Evolutionary conservation across 129 eudicot genomes (phyloP).

Genomic region (Lonicera japonica): DNA sequence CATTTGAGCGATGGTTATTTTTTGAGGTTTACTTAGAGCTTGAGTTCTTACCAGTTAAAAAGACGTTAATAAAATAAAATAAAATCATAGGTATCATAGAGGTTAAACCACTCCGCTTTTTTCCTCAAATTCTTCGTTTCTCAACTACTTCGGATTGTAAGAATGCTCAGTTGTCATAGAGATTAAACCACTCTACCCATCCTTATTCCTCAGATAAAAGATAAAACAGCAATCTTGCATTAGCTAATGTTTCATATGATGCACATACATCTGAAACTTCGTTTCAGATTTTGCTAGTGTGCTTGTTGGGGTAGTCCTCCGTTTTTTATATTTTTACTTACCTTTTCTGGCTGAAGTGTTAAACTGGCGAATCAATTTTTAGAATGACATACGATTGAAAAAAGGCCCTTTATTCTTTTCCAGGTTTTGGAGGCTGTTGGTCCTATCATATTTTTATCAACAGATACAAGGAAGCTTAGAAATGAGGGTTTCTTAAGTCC

Average conservation of each 20-base stretch:
- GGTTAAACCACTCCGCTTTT: neutral
- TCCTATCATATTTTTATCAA: constrained; percentile 82
- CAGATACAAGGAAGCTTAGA: constrained; percentile 95
- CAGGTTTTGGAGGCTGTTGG: constrained; percentile 99
- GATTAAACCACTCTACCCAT: neutral
- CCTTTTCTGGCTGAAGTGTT: neutral
- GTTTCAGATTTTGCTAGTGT: neutral
- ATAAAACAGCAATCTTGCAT: neutral
- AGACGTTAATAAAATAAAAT: neutral
- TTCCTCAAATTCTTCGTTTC: no score
- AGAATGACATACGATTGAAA: neutral
- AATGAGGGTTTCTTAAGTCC: constrained; percentile 99
- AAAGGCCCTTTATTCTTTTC: neutral
- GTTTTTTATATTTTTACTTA: neutral
- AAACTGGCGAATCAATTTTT: neutral
- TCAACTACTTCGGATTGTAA: no score
- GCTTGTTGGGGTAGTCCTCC: neutral
- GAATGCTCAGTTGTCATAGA: neutral
- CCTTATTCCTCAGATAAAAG: neutral
- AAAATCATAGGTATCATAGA: neutral
- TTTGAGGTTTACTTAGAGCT: neutral
- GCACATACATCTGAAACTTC: neutral
- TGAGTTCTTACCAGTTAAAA: neutral
- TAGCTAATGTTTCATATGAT: neutral
- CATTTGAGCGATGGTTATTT: neutral